phyloP scores from a whole-genome alignment of 257 asterid genomes.

The Cinchona pubescens region DNA sequence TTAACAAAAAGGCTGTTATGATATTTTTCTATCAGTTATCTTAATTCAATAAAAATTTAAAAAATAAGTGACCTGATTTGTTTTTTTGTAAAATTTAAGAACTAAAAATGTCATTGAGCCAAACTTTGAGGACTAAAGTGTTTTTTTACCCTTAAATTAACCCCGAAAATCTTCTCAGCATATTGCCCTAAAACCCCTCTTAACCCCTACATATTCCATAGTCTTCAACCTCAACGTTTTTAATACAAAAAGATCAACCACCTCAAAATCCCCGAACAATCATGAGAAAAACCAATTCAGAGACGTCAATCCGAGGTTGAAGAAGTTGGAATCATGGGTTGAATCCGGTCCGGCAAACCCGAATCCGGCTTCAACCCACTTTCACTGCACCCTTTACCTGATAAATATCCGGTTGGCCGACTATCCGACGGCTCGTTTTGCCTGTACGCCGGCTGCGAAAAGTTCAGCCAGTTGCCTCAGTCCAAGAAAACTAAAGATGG shows the following conservation, averaged over 20 bases:
- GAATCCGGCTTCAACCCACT: constrained; percentile 75
- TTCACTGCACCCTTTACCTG: constrained; percentile 48
- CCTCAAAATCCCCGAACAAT: neutral
- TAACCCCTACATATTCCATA: neutral
- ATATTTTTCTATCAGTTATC: no score
- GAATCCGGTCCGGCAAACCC: constrained; percentile 59
- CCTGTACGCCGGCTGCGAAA: constrained; percentile 58
- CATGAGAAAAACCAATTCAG: constrained; percentile 51
- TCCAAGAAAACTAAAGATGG: constrained; percentile 89
- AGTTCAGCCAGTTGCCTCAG: constrained; percentile 62
- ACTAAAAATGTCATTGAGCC: no score
- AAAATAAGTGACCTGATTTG: no score
- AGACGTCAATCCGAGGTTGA: constrained; percentile 49
- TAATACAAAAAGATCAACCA: neutral
- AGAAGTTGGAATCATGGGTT: constrained; percentile 78
- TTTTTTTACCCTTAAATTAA: neutral
- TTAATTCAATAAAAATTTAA: no score
- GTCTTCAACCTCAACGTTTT: neutral
- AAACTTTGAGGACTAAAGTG: no score
- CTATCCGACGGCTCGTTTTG: constrained; percentile 65
- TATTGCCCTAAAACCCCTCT: constrained; percentile 12
- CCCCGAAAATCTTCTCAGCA: neutral
- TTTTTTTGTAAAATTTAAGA: no score
- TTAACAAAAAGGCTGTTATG: no score
- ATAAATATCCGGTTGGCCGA: constrained; percentile 54